Base-by-base conservation (phyloP, 768 basidiomycete genomes). In the Russula olivacea region DNA sequence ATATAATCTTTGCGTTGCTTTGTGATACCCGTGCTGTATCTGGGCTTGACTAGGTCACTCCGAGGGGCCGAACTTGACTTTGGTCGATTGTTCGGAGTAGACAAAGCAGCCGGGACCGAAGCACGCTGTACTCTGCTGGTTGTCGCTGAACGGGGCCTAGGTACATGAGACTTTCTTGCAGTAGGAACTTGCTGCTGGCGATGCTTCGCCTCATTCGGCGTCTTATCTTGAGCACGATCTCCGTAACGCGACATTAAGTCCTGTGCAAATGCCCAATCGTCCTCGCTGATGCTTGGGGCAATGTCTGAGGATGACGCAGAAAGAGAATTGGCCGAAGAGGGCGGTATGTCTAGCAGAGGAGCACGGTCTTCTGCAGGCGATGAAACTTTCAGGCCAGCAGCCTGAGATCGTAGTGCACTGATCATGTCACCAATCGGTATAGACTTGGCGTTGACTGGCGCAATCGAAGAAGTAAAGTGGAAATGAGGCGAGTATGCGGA, bases 401-500 rank as follows among this genome's bases (percentile, higher is more conserved):
- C 30, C 58, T 63, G 61, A 30, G 71, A 71, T 40, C 70, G 67
- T 50, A 79, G 72, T 54, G 72, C 66, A 43, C 65, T 65, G 17
- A 78, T 71, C 77, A 79, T 80, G 28, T 70, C 73, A 17, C 69
- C 61, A 23, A 80, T 70, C 1, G 73, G 72, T 61, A 74, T 72
- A 55, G 70, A 68, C 23, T 61, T 59, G 14, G 67, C 63, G 3
- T 56, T 40, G 11, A 57, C 14, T n/a, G 59, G 62, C 15, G n/a
- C 34, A 9, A 19, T 38, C 30, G 40, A 51, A 23, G 63, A 55
- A 8, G 62, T 45, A 15, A 63, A 45, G 23, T 72, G 70, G 41
- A 73, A 72, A 34, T 61, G 64, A 2, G 77, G 76, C 6, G 71
- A 72, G 65, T 73, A 72, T 23, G 69, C 58, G 8, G 71, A 67